These are phyloP conservation scores for Dryas alaskensis DNA, from an alignment of 306 rosid species.

Conservation along the genomic window DNA sequence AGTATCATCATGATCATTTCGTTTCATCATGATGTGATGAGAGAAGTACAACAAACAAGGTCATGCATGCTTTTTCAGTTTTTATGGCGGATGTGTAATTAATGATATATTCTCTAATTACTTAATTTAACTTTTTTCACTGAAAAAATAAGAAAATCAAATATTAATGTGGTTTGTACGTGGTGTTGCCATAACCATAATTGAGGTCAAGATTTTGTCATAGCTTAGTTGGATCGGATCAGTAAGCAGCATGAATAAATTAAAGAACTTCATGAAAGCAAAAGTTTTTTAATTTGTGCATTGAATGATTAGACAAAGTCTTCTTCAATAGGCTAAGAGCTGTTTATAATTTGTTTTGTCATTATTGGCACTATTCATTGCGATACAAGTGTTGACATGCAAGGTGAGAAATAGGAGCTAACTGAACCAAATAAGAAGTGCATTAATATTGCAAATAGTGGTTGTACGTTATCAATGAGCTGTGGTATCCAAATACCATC, in stretches of 20 bases:
- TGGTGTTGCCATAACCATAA: background rate
- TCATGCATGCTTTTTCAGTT: background rate
- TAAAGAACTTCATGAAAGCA: background rate
- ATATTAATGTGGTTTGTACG: conserved; percentile 1
- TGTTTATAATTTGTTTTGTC: background rate
- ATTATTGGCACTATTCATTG: background rate
- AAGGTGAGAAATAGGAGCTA: background rate
- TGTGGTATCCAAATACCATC: too few species aligned
- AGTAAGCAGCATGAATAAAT: conserved; percentile 5
- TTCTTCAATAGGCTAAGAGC: background rate
- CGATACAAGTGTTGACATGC: too few species aligned
- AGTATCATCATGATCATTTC: conserved; percentile 10
- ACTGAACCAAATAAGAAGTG: too few species aligned
- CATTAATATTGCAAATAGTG: too few species aligned
- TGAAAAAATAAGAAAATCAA: background rate
- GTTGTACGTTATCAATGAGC: too few species aligned
- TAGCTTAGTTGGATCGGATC: background rate
- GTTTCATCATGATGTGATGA: background rate
- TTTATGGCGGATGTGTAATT: background rate
- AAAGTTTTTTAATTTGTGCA: background rate
- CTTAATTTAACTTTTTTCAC: background rate
- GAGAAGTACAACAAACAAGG: conserved; percentile 8
- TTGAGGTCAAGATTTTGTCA: background rate
- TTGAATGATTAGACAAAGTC: conserved; percentile 5
- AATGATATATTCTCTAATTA: background rate